Percentiles rank a stretch among this genome's conserved stretches.
These are phyloP conservation scores for Asterophora lycoperdoides DNA, from an alignment of 768 basidiomycete genomes.

Conservation along the genomic window DNA sequence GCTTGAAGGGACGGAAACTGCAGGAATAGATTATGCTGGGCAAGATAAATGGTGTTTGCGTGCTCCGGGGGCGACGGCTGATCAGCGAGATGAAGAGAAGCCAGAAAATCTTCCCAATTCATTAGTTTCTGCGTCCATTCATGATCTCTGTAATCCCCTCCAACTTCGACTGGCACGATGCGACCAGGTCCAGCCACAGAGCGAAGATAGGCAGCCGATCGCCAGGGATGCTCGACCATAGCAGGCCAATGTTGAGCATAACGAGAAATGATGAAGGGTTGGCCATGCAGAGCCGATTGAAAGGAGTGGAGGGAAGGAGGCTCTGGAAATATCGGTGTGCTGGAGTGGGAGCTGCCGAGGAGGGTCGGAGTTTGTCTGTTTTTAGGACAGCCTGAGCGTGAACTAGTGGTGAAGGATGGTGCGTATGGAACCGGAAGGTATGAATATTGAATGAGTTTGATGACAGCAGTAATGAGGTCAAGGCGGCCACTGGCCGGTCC, in stretches of 20 bases:
- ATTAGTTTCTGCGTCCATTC: constrained; percentile 83
- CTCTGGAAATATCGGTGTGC: constrained; percentile 37
- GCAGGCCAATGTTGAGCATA: constrained; percentile 79
- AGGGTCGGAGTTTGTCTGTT: not conserved
- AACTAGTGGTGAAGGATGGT: constrained; percentile 1
- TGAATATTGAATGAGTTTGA: constrained; percentile 52
- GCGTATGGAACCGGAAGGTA: constrained; percentile 15
- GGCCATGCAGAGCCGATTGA: constrained; percentile 33
- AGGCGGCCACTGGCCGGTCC: constrained; percentile 64
- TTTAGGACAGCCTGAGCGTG: not conserved
- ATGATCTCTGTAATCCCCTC: constrained; percentile 72
- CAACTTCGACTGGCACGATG: constrained; percentile 87
- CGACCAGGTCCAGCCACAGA: constrained; percentile 73
- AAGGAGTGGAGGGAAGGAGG: constrained; percentile 61
- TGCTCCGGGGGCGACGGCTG: constrained; percentile 16
- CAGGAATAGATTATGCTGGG: constrained; percentile 80
- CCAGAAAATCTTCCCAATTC: constrained; percentile 72
- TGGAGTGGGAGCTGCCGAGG: constrained; percentile 20
- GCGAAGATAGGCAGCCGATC: constrained; percentile 62
- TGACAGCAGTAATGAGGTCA: constrained; percentile 60
- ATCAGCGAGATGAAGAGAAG: constrained; percentile 34
- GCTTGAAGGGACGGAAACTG: constrained; percentile 78
- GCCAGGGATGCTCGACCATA: constrained; percentile 64
- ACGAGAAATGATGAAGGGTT: constrained; percentile 72
- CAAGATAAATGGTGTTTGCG: constrained; percentile 63